Conservation (phyloP, 257 asterid genomes). For the Knoxia roxburghii region DNA sequence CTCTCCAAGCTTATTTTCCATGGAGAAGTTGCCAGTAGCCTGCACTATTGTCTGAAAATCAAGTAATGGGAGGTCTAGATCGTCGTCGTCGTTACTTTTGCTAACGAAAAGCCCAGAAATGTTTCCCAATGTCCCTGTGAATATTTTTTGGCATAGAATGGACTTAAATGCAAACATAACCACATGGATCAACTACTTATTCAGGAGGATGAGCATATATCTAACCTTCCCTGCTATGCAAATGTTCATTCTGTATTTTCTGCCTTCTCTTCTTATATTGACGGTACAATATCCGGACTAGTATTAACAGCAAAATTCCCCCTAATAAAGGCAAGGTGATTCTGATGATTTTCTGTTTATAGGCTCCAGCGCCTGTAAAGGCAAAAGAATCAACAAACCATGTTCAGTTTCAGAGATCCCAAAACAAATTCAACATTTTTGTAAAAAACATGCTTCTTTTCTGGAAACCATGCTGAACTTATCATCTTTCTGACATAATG, state of each 20-base stretch:
- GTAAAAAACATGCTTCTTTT: background rate
- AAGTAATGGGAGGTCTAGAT: constrained; percentile 34
- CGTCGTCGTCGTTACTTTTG: constrained; percentile 15
- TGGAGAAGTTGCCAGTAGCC: constrained; percentile 41
- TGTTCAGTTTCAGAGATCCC: background rate
- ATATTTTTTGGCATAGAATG: background rate
- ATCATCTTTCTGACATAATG: background rate
- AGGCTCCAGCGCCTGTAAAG: constrained; percentile 4
- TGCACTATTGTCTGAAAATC: constrained; percentile 20
- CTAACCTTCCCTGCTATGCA: background rate
- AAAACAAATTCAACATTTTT: background rate
- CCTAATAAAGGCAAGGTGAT: constrained; percentile 9
- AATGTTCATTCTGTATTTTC: background rate
- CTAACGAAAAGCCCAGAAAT: background rate
- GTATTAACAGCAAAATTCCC: background rate
- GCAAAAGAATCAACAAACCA: background rate
- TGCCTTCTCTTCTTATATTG: constrained; percentile 7
- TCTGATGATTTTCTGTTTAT: background rate
- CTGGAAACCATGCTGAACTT: background rate
- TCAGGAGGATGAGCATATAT: background rate
- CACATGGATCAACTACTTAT: background rate
- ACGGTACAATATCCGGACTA: background rate
- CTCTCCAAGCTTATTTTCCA: constrained; percentile 38
- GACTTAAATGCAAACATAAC: background rate
- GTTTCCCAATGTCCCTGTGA: constrained; percentile 3